phyloP scores from a whole-genome alignment of 495 filamentous ascomycete species.

The Tetracladium marchalianum region DNA sequence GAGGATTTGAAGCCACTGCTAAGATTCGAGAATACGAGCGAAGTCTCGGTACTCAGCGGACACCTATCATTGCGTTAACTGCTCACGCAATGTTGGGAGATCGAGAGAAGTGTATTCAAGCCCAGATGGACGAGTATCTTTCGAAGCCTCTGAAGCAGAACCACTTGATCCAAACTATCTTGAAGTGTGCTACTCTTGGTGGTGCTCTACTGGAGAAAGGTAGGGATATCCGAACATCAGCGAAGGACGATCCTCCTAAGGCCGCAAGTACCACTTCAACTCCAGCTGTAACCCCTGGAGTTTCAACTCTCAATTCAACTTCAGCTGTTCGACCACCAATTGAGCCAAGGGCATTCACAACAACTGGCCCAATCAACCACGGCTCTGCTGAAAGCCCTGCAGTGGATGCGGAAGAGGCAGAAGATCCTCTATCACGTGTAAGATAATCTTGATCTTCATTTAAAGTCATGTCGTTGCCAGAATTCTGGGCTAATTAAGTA shows the following conservation, averaged over 20 bases:
- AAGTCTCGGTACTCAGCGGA: conserved; percentile 63
- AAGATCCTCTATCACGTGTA: conserved; percentile 66
- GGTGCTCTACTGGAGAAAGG: conserved; percentile 73
- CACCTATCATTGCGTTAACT: conserved; percentile 94
- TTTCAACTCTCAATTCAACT: neutral
- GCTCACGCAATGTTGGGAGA: conserved; percentile 99
- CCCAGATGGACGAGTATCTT: conserved; percentile 98
- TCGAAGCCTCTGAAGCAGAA: conserved; percentile 98
- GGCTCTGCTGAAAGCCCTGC: conserved; percentile 51
- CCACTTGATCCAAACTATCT: conserved; percentile 95
- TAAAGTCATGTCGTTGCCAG: neutral
- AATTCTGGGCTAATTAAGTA: conserved; percentile 24
- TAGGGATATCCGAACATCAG: conserved; percentile 46
- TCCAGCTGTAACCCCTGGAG: conserved; percentile 3
- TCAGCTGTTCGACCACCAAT: conserved; percentile 19
- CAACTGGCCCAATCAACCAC: conserved; percentile 40
- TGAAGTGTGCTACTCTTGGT: conserved; percentile 90
- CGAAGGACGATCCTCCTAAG: conserved; percentile 40
- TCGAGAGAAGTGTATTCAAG: conserved; percentile 94
- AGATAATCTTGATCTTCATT: conserved; percentile 30
- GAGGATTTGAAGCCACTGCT: conserved; percentile 93
- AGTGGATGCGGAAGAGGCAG: conserved; percentile 47
- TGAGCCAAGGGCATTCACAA: conserved; percentile 51
- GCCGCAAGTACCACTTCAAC: neutral
- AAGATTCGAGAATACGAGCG: conserved; percentile 95